Percentiles rank a stretch among this genome's conserved stretches.
Evolutionary conservation across 495 filamentous ascomycete genomes (phyloP).

Genomic region (Bacidia rubella): DNA sequence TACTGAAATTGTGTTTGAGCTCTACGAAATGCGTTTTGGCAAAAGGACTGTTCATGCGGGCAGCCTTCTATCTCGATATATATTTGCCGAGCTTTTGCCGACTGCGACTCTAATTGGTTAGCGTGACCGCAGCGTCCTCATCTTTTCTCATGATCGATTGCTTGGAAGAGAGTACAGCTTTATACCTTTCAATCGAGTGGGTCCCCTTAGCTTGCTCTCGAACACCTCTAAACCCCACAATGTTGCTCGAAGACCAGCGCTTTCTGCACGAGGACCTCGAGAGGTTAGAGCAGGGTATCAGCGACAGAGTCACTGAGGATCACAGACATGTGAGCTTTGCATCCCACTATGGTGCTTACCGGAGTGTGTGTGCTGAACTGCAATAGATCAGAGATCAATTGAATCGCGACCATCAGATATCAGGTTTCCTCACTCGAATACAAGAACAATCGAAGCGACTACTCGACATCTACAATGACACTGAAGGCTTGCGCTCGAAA

Average conservation of each 20-base stretch:
- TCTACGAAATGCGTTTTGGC: neutral
- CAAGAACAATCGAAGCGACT: conserved; percentile 71
- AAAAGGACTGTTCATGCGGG: neutral
- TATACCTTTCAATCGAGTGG: no score
- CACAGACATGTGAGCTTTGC: conserved; percentile 61
- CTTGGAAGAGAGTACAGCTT: neutral
- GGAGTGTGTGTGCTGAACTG: conserved; percentile 15
- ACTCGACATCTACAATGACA: conserved; percentile 74
- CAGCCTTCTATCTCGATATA: neutral
- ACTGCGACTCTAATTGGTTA: neutral
- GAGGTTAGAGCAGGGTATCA: conserved; percentile 83
- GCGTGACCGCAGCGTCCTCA: no score
- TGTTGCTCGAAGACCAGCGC: conserved; percentile 85
- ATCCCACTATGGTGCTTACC: neutral
- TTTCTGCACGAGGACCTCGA: conserved; percentile 92
- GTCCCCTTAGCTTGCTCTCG: no score
- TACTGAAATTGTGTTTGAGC: conserved; percentile 24
- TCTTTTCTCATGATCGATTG: neutral
- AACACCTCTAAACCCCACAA: no score
- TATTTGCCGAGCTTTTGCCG: neutral
- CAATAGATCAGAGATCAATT: conserved; percentile 68
- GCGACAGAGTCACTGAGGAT: conserved; percentile 75
- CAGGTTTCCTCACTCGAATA: conserved; percentile 74
- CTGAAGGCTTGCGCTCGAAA: conserved; percentile 49
- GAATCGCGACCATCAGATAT: conserved; percentile 78